A percentile compares a stretch with the other conserved stretches of the same genome.
phyloP scores from a whole-genome alignment of 2,329 filamentous ascomycete genomes.

The Drechmeria coniospora region DNA sequence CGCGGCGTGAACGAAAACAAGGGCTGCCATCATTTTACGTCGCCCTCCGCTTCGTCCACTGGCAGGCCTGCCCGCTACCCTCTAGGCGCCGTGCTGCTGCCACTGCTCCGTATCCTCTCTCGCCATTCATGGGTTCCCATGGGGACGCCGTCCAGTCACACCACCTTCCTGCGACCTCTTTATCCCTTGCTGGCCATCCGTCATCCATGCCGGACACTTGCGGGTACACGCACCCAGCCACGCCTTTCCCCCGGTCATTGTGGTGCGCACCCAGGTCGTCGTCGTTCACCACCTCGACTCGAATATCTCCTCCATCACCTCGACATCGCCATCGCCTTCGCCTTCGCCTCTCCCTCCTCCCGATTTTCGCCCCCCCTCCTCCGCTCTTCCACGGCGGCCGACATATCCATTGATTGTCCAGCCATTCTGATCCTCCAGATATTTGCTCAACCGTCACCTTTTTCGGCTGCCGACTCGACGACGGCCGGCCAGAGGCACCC shows the following conservation, averaged over 20 bases:
- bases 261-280: no score
- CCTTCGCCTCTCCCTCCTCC: not conserved
- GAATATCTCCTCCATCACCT: not conserved
- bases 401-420: no score
- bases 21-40: constrained; percentile 31
- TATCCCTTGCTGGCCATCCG: not conserved
- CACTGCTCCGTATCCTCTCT: constrained; percentile 15
- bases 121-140: constrained; percentile 3
- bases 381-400: no score
- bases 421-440: no score
- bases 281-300: not conserved
- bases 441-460: no score
- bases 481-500: no score
- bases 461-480: no score
- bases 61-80: constrained; percentile 22
- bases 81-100: constrained; percentile 29
- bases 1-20: constrained; percentile 5
- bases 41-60: constrained; percentile 23
- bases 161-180: constrained; percentile 7
- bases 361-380: not conserved
- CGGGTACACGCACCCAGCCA: no score
- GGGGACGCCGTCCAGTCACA: constrained; percentile 18
- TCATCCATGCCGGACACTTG: not conserved
- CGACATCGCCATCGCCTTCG: not conserved
- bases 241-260: no score